Evolutionary conservation across 2,329 filamentous ascomycete species (phyloP).

Genomic region (Xenoacremonium recifei): DNA sequence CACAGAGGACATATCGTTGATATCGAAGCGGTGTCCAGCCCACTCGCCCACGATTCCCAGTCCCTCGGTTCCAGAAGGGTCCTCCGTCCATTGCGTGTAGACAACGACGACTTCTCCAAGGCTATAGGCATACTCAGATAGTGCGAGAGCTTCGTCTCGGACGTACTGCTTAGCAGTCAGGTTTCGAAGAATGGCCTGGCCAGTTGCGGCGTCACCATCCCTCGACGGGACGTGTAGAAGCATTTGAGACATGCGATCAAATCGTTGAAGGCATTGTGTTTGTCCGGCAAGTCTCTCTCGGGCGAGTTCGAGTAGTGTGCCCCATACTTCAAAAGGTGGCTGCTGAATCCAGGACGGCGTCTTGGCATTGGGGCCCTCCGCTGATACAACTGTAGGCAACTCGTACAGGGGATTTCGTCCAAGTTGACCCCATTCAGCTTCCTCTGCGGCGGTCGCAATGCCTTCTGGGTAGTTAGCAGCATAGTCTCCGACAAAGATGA

Average conservation of each 20-base stretch:
- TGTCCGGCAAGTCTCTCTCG: background rate
- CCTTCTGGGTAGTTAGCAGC: background rate
- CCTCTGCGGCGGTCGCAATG: conserved; percentile 2
- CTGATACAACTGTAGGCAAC: too few relatives aligned
- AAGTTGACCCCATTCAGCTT: background rate
- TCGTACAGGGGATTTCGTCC: conserved; percentile 2
- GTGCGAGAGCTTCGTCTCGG: conserved; percentile 1
- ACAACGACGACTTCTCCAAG: conserved; percentile 10
- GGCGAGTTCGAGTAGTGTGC: background rate
- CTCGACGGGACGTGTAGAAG: background rate
- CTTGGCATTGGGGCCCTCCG: too few relatives aligned
- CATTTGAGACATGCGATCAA: conserved; percentile 1
- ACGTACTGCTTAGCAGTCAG: conserved; percentile 9
- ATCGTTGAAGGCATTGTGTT: background rate
- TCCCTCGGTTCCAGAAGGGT: too few relatives aligned
- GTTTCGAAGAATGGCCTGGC: conserved; percentile 9
- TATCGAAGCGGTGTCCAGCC: too few relatives aligned
- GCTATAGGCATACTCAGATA: background rate
- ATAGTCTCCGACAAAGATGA: conserved; percentile 4
- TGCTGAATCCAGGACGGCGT: too few relatives aligned
- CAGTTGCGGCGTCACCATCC: background rate
- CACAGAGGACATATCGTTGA: too few relatives aligned
- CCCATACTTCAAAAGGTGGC: too few relatives aligned
- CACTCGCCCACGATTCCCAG: too few relatives aligned
- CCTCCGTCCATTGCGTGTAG: too few relatives aligned